phyloP scores from a whole-genome alignment of 306 rosid species.

The Trifolium subterraneum region DNA sequence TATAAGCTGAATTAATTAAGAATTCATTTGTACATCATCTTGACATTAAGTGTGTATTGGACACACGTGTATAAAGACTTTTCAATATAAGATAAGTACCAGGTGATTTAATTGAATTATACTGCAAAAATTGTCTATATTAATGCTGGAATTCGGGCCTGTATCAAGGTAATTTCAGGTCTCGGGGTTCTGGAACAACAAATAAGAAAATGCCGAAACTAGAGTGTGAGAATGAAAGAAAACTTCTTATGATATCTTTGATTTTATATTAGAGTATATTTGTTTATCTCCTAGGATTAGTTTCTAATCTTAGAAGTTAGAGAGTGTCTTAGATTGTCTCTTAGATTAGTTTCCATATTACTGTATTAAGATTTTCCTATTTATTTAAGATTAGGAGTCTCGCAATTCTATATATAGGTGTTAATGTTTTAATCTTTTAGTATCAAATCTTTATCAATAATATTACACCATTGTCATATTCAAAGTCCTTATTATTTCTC shows the following conservation, averaged over 20 bases:
- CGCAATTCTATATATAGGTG: not conserved
- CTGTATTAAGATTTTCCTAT: not conserved
- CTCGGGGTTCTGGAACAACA: not conserved
- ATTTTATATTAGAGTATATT: slow-evolving; percentile 2
- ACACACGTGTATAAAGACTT: not conserved
- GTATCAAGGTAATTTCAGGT: not conserved
- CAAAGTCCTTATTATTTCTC: not conserved
- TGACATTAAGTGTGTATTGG: slow-evolving; percentile 9
- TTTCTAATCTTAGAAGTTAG: not conserved
- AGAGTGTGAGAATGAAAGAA: not conserved
- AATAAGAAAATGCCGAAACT: not conserved
- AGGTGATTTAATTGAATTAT: not conserved
- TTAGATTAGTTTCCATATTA: not conserved
- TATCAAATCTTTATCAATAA: not conserved
- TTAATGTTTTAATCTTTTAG: not conserved
- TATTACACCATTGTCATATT: slow-evolving; percentile 2
- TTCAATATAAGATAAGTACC: not conserved
- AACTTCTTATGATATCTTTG: not conserved
- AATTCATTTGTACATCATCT: not conserved
- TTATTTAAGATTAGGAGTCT: not conserved
- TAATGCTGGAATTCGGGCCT: not conserved
- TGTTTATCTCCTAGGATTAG: not conserved
- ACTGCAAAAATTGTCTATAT: not conserved
- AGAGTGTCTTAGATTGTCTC: not conserved
- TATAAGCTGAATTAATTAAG: not conserved